Conservation (phyloP, 768 basidiomycete genomes). For the Suillus hirtellus region DNA sequence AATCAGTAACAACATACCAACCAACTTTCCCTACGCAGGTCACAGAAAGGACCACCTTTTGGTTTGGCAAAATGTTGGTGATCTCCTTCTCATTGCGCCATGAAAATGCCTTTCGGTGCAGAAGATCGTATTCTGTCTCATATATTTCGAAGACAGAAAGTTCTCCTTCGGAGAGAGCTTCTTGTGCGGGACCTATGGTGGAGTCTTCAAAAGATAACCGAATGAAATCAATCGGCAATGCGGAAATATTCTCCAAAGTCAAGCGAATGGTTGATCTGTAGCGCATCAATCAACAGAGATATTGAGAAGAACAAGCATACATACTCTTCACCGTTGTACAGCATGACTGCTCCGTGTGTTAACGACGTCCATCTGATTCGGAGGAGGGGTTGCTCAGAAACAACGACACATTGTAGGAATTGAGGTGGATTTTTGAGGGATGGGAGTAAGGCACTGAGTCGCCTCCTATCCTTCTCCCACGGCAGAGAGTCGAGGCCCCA, state of each 20-base stretch:
- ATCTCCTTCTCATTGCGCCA: constrained; percentile 55
- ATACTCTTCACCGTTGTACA: constrained; percentile 92
- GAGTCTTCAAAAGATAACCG: constrained; percentile 90
- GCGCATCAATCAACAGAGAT: constrained; percentile 14
- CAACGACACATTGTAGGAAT: constrained; percentile 81
- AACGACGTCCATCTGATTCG: constrained; percentile 86
- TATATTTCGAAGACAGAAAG: constrained; percentile 84
- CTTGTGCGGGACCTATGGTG: constrained; percentile 73
- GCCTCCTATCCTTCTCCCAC: constrained; percentile 54
- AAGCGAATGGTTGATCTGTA: constrained; percentile 79
- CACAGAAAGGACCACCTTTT: constrained; percentile 66
- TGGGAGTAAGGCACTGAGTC: constrained; percentile 30
- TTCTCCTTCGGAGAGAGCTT: constrained; percentile 76
- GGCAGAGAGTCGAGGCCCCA: constrained; percentile 70
- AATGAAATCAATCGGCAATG: constrained; percentile 81
- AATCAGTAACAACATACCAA: constrained; percentile 62
- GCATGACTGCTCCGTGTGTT: constrained; percentile 91
- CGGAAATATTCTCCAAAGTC: constrained; percentile 87
- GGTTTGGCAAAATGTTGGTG: constrained; percentile 63
- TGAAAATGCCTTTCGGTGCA: constrained; percentile 76
- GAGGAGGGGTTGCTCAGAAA: constrained; percentile 85
- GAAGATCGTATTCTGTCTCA: constrained; percentile 83
- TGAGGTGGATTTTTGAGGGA: constrained; percentile 33
- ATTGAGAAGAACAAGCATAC: constrained; percentile 24
- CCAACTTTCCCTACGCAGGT: constrained; percentile 87